A percentile compares a stretch with the other conserved stretches of the same genome.
These are phyloP conservation scores for Tricholoma sp. DNA, from an alignment of 768 basidiomycete genomes.

Conservation along the genomic window DNA sequence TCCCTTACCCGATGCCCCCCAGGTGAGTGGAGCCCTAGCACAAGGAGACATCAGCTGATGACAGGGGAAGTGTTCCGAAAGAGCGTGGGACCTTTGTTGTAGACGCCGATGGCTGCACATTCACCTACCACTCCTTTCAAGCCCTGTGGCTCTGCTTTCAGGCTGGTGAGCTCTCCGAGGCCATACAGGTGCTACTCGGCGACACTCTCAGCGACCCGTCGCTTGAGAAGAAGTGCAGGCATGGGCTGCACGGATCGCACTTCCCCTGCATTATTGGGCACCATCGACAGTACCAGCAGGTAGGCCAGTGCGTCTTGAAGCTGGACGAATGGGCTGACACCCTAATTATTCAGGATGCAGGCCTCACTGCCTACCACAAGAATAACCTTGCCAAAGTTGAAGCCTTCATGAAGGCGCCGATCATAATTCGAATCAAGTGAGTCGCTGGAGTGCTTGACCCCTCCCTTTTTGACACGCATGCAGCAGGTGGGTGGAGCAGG, in stretches of 20 bases:
- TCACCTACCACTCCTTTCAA: background rate
- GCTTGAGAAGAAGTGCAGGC: background rate
- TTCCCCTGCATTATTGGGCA: background rate
- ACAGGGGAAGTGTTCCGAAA: no score
- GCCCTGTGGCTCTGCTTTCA: background rate
- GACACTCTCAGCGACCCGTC: background rate
- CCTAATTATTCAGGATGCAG: no score
- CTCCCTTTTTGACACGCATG: no score
- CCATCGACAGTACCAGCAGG: background rate
- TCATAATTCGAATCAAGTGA: no score
- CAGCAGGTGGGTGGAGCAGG: no score
- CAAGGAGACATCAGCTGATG: no score
- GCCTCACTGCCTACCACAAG: no score
- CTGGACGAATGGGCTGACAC: no score
- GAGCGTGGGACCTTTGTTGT: background rate
- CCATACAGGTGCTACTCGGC: background rate
- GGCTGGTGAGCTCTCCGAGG: background rate
- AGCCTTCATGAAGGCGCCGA: no score
- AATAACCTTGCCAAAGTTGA: no score
- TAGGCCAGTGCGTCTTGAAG: background rate
- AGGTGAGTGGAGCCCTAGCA: background rate
- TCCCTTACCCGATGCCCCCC: background rate
- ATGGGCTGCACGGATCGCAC: background rate
- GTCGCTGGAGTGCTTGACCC: no score
- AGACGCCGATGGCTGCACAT: background rate